Evolutionary conservation across 176 grass and related monocot genomes (phyloP).

Genomic region (Oryza rufipogon): DNA sequence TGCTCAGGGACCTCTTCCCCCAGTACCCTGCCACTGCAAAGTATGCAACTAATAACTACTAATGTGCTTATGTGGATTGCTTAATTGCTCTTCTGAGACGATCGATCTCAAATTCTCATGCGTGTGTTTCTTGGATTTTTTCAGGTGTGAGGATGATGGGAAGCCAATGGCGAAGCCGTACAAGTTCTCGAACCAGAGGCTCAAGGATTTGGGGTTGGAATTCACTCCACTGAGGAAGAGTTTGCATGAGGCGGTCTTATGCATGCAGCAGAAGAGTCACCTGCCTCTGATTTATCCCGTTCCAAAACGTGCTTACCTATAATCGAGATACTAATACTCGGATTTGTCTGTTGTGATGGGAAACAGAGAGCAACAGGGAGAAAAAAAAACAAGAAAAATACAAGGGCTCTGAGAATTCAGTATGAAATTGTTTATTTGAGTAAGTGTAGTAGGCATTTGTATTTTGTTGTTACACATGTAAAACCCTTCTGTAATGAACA

Average conservation of each 20-base stretch:
- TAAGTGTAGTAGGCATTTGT: not conserved
- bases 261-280: conserved; percentile 41
- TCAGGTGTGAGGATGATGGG: conserved; percentile 48
- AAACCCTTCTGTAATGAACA: not conserved
- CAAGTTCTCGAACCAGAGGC: conserved; percentile 51
- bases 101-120: not conserved
- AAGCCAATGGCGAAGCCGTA: conserved; percentile 36
- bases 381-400: not conserved
- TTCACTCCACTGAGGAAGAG: conserved; percentile 50
- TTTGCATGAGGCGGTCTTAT: conserved; percentile 19
- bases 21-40: conserved; percentile 43
- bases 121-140: not conserved
- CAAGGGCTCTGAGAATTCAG: not conserved
- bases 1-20: conserved; percentile 42
- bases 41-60: not conserved
- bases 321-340: not conserved
- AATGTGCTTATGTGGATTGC: not conserved
- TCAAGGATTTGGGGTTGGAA: conserved; percentile 46
- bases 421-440: not conserved
- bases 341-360: not conserved
- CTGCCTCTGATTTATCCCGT: conserved; percentile 21
- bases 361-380: not conserved
- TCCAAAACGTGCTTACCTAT: not conserved
- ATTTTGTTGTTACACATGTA: not conserved
- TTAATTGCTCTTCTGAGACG: not conserved